These are phyloP conservation scores for Taxawa tesnikishii DNA, from an alignment of 2,329 filamentous ascomycete genomes.

Conservation along the genomic window DNA sequence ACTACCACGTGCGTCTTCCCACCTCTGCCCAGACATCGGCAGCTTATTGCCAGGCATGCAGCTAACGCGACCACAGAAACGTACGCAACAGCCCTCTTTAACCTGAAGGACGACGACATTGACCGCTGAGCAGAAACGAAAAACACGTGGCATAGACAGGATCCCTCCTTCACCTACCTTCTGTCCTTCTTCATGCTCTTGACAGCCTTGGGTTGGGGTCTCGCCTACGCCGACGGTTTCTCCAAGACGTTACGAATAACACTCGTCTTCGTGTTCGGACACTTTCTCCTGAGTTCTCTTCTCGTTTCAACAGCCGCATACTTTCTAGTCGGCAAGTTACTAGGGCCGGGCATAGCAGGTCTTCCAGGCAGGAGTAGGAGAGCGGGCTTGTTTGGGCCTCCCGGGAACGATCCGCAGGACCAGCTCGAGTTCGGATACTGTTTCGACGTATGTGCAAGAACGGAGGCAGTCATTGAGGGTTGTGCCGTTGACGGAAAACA, in stretches of 20 bases:
- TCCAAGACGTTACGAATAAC: conserved; percentile 30
- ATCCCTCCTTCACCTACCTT: conserved; percentile 58
- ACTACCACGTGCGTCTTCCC: conserved; percentile 48
- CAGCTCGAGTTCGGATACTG: conserved; percentile 59
- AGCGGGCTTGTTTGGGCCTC: conserved; percentile 47
- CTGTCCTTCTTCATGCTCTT: conserved; percentile 51
- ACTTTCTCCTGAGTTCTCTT: conserved; percentile 50
- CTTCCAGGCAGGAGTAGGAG: conserved; percentile 38
- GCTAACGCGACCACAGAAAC: conserved; percentile 16
- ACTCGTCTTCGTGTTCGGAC: conserved; percentile 39
- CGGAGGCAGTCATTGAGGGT: not conserved
- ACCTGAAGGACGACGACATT: not conserved
- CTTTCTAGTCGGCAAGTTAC: conserved; percentile 49
- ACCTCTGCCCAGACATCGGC: not conserved
- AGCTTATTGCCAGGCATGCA: too few relatives aligned
- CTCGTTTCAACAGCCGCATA: conserved; percentile 50
- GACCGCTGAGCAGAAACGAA: conserved; percentile 41
- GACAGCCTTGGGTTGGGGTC: conserved; percentile 45
- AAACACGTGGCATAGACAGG: conserved; percentile 57
- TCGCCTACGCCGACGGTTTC: conserved; percentile 38
- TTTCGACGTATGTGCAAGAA: conserved; percentile 44
- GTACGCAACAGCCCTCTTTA: too few relatives aligned
- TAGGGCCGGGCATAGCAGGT: conserved; percentile 44
- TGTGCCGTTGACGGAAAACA: conserved; percentile 3
- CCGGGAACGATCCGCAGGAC: conserved; percentile 36